Evolutionary conservation across 371 early-diverging fungal species (phyloP).

Genomic region (Circinella minor): DNA sequence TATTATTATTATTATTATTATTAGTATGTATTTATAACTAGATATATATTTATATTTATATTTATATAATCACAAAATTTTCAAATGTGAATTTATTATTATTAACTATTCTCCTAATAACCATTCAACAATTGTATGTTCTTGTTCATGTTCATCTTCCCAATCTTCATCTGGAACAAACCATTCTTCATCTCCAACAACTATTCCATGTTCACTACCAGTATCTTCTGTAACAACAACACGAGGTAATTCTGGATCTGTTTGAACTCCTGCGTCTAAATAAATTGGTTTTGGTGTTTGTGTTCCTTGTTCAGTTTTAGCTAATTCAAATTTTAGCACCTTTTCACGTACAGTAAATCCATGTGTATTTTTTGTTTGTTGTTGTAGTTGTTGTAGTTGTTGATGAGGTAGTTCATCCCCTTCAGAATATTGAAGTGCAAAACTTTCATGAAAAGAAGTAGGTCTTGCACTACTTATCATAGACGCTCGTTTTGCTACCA

Average conservation of each 20-base stretch:
- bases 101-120: conserved; percentile 16
- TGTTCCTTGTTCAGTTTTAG: neutral
- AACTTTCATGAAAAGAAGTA: conserved; percentile 37
- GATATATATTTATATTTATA: too few species aligned
- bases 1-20: too few species aligned
- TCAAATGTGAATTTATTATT: too few species aligned
- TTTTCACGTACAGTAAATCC: conserved; percentile 9
- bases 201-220: conserved; percentile 13
- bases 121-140: conserved; percentile 27
- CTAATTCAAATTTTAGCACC: conserved; percentile 18
- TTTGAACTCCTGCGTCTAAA: conserved; percentile 12
- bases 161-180: conserved; percentile 26
- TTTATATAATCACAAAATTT: too few species aligned
- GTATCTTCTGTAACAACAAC: conserved; percentile 5
- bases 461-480: conserved; percentile 27
- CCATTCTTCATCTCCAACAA: conserved; percentile 30
- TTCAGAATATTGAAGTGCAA: conserved; percentile 16
- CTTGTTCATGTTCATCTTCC: conserved; percentile 26
- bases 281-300: neutral
- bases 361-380: neutral
- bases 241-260: conserved; percentile 15
- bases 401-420: neutral
- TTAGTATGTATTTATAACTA: too few species aligned
- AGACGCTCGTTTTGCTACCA: conserved; percentile 37
- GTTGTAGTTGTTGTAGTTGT: neutral